Evolutionary conservation across 768 basidiomycete species (phyloP), one percentile per base, ranked within the genome.

Genomic region (Ramaria sp.): DNA sequence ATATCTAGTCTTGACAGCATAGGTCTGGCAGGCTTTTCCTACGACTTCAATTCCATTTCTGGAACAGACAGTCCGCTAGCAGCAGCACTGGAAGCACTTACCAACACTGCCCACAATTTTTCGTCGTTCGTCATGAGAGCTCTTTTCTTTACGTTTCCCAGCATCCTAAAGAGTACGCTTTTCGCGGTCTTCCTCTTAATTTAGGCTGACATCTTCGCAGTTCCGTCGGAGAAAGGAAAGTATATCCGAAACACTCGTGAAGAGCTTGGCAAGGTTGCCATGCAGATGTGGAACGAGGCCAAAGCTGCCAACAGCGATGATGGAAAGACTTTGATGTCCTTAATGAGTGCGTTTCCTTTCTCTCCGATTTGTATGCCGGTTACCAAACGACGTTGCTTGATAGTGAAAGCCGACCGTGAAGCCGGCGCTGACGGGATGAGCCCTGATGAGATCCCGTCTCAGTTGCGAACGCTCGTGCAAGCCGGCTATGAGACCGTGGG

Each of bases 221-320:
- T 34, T 63, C 67, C 22, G 58, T 60, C 28, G 63, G 73, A 20
- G 67, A 75, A 63, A 62, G 68, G 9, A 72, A 74, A 41, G 75
- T 81, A 44, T 79, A 83, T 61, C 62, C 78, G 37, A 78, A 79
- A 1, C 65, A 73, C 52, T 81, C 79, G 81, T 73, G 79, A 5
- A 66, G 48, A 16, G 48, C 55, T 56, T 24, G 48, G 55, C 51
- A 41, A 25, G 58, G 39, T 57, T 16, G 22, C 6, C 28, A 54
- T 81, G 78, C 67, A 64, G 52, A 77, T 82, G 73, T 76, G 78
- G 77, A 69, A 62, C 54, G 78, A 82, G 45, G 76, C 78, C 3
- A 77, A 78, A 61, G 56, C 65, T 15, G 67, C 66, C 25, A 70
- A 70, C 13, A 76, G 79, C 54, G 58, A 66, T 20, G 66, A 72